These are phyloP conservation scores for Colletotrichum sansevieriae DNA, from an alignment of 2,329 filamentous ascomycete species.

Conservation along the genomic window DNA sequence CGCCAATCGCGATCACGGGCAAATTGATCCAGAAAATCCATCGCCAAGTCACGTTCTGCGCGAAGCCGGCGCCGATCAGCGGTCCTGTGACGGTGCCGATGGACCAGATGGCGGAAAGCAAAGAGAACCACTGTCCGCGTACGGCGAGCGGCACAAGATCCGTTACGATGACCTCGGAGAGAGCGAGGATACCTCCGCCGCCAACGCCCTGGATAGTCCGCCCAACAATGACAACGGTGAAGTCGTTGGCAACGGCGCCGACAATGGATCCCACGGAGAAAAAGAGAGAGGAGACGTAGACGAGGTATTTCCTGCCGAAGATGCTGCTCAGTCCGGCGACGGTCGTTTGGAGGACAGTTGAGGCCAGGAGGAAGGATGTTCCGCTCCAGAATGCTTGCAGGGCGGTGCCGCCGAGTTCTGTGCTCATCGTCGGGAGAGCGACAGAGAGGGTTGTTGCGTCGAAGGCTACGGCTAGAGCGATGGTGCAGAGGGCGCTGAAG, in stretches of 20 bases:
- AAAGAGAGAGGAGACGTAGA: slow-evolving; percentile 49
- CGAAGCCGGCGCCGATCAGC: slow-evolving; percentile 66
- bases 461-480: slow-evolving; percentile 73
- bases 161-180: slow-evolving; percentile 61
- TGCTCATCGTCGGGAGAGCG: slow-evolving; percentile 66
- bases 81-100: slow-evolving; percentile 67
- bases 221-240: slow-evolving; percentile 57
- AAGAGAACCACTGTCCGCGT: slow-evolving; percentile 56
- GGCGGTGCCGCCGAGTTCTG: slow-evolving; percentile 64
- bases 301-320: slow-evolving; percentile 50
- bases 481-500: slow-evolving; percentile 64
- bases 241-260: slow-evolving; percentile 50
- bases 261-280: slow-evolving; percentile 58
- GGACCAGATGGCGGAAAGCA: slow-evolving; percentile 62
- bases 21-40: slow-evolving; percentile 78
- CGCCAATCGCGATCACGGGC: slow-evolving; percentile 65
- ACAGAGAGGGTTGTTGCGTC: slow-evolving; percentile 73
- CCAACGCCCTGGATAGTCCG: slow-evolving; percentile 65
- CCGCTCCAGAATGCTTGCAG: slow-evolving; percentile 79
- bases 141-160: slow-evolving; percentile 59
- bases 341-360: slow-evolving; percentile 70
- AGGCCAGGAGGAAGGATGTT: slow-evolving; percentile 76
- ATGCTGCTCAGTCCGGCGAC: slow-evolving; percentile 54
- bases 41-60: slow-evolving; percentile 65
- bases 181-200: slow-evolving; percentile 62